phyloP scores from a whole-genome alignment of 257 asterid genomes.

The Solanum arcanum region DNA sequence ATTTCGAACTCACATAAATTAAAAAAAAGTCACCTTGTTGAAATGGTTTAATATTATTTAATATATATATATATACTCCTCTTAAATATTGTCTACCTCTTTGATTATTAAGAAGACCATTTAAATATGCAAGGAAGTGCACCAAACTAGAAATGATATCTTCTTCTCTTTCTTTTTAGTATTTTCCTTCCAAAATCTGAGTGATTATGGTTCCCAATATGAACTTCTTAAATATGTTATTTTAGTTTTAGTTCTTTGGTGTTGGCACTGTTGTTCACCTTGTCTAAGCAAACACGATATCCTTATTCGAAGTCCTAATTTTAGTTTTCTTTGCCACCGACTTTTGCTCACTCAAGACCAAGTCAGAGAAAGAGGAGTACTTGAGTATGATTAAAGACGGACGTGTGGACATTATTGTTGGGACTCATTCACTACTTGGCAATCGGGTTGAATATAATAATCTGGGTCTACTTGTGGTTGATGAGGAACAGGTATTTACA shows the following conservation, averaged over 20 bases:
- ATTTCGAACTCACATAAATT: background rate
- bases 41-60: background rate
- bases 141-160: background rate
- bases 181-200: background rate
- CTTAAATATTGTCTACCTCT: background rate
- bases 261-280: background rate
- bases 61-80: background rate
- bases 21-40: background rate
- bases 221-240: background rate
- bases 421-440: constrained; percentile 90
- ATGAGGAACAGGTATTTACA: constrained; percentile 86
- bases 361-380: constrained; percentile 69
- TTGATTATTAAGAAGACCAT: background rate
- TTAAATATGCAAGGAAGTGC: background rate
- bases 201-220: background rate
- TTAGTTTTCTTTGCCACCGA: constrained; percentile 7
- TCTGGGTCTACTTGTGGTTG: constrained; percentile 93
- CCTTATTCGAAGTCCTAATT: constrained; percentile 5
- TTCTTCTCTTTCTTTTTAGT: background rate
- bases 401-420: constrained; percentile 72
- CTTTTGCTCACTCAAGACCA: constrained; percentile 54
- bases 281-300: constrained; percentile 2
- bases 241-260: background rate
- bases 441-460: constrained; percentile 81
- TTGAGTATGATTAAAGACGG: constrained; percentile 75